Percentiles rank a stretch among this genome's conserved stretches.
These are phyloP conservation scores for Candolleomyces efflorescens DNA, from an alignment of 768 basidiomycete genomes.

Conservation along the genomic window DNA sequence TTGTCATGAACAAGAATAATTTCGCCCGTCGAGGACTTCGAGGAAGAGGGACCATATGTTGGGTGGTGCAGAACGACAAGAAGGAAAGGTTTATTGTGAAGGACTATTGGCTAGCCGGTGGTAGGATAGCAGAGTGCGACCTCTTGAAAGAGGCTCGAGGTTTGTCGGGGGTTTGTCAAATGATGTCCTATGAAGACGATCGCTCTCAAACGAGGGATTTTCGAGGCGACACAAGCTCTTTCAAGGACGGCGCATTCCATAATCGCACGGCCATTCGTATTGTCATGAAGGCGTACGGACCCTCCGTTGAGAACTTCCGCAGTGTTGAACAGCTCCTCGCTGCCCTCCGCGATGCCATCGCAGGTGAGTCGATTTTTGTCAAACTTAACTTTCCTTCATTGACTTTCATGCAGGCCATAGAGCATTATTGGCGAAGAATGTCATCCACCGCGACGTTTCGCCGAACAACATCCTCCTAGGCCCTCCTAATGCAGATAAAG, in stretches of 20 bases:
- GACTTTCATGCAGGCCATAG: too few species aligned
- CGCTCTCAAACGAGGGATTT: neutral
- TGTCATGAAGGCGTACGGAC: neutral
- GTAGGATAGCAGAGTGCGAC: neutral
- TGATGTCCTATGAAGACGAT: neutral
- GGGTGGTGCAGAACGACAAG: neutral
- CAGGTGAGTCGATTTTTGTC: neutral
- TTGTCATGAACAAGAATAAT: neutral
- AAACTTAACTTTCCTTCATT: too few species aligned
- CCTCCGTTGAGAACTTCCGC: neutral
- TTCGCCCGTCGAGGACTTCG: neutral
- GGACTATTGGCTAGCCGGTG: neutral
- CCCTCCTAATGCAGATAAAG: too few species aligned
- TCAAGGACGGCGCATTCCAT: neutral
- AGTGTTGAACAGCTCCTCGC: neutral
- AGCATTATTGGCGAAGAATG: too few species aligned
- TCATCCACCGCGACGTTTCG: too few species aligned
- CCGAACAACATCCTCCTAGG: too few species aligned
- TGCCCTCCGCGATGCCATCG: neutral
- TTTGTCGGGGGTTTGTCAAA: neutral
- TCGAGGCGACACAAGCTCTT: neutral
- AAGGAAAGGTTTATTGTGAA: neutral
- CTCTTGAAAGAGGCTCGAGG: neutral
- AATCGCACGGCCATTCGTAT: neutral
- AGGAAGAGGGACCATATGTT: constrained; percentile 1